Evolutionary conservation across 495 filamentous ascomycete genomes (phyloP).

Genomic region (Talaromyces trachyspermus): DNA sequence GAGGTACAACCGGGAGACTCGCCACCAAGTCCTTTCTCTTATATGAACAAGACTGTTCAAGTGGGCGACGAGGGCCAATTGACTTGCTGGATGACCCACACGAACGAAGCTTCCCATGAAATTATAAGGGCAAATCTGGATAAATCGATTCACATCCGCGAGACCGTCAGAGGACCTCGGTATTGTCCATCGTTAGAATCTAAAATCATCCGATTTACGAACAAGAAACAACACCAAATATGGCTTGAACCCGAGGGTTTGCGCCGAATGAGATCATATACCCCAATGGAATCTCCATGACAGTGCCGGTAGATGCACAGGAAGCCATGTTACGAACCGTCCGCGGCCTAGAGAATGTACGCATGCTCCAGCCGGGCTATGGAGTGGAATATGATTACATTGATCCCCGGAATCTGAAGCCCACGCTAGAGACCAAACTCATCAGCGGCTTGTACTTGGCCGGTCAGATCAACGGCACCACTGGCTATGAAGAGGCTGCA

Average conservation of each 20-base stretch:
- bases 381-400: conserved; percentile 99
- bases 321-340: conserved; percentile 78
- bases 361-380: conserved; percentile 94
- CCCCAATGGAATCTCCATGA: conserved; percentile 96
- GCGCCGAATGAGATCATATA: conserved; percentile 80
- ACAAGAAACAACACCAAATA: conserved; percentile 74
- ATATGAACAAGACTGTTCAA: conserved; percentile 67
- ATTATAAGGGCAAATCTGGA: conserved; percentile 80
- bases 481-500: conserved; percentile 94
- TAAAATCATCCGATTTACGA: conserved; percentile 80
- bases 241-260: conserved; percentile 97
- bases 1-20: conserved; percentile 74
- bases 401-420: conserved; percentile 78
- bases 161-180: conserved; percentile 87
- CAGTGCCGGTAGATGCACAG: conserved; percentile 79
- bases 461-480: conserved; percentile 97
- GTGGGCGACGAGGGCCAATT: conserved; percentile 68
- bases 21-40: conserved; percentile 86
- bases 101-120: conserved; percentile 75
- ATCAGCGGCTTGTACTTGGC: conserved; percentile 87
- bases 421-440: conserved; percentile 87
- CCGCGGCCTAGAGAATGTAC: conserved; percentile 76
- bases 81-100: conserved; percentile 74
- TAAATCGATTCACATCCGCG: conserved; percentile 91
- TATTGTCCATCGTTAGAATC: conserved; percentile 96